Evolutionary conservation across 2,329 filamentous ascomycete genomes (phyloP).

Genomic region (Aspergillus terreus): DNA sequence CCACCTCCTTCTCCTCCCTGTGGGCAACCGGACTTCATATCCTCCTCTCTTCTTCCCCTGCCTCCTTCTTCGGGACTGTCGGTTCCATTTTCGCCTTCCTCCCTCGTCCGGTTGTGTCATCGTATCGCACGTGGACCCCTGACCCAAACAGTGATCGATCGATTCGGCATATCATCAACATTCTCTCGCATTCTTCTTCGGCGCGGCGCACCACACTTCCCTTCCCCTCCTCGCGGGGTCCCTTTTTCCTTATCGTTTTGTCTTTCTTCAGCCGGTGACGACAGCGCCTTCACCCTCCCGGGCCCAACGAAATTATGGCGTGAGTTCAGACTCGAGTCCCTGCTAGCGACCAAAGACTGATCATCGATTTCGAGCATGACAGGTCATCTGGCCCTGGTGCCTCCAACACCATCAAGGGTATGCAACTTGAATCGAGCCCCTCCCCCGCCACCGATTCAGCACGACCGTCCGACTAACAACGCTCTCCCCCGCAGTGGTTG

Average conservation of each 20-base stretch:
- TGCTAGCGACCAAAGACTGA: slow-evolving; percentile 13
- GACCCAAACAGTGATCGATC: slow-evolving; percentile 20
- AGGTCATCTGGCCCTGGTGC: slow-evolving; percentile 28
- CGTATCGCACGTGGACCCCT: slow-evolving; percentile 25
- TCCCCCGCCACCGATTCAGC: not conserved
- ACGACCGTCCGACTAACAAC: slow-evolving; percentile 40
- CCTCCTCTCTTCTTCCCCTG: not conserved
- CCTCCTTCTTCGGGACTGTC: slow-evolving; percentile 4
- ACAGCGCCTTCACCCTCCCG: slow-evolving; percentile 6
- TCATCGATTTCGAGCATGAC: slow-evolving; percentile 13
- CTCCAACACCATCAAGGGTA: slow-evolving; percentile 55
- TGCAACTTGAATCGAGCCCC: slow-evolving; percentile 12
- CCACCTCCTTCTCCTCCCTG: too few species aligned
- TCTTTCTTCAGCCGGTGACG: slow-evolving; percentile 6
- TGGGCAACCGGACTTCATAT: too few species aligned
- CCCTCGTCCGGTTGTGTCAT: slow-evolving; percentile 9
- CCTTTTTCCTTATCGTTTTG: slow-evolving; percentile 11
- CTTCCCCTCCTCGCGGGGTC: slow-evolving; percentile 17
- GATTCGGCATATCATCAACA: slow-evolving; percentile 1
- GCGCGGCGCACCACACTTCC: not conserved
- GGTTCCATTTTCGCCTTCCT: slow-evolving; percentile 8
- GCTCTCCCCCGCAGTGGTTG: slow-evolving; percentile 65
- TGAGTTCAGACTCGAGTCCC: slow-evolving; percentile 30
- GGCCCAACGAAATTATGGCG: slow-evolving; percentile 42
- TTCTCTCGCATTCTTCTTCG: not conserved